Evolutionary conservation across 345 rosid genomes (phyloP).

Genomic region (Noccaea caerulescens): DNA sequence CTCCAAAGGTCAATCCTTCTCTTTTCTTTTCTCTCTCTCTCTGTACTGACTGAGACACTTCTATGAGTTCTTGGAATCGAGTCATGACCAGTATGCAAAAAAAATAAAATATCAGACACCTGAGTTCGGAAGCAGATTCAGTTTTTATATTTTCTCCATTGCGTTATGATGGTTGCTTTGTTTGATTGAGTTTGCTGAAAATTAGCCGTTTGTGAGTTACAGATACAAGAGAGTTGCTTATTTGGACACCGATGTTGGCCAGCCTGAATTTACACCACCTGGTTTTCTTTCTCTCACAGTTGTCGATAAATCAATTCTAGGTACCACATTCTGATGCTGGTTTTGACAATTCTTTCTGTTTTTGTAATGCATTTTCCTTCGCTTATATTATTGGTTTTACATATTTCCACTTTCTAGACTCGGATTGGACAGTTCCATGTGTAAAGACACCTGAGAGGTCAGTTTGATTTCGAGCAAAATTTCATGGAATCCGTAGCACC

Average conservation of each 20-base stretch:
- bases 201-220: slow-evolving; percentile 41
- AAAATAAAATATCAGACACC: too few relatives aligned
- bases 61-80: background rate
- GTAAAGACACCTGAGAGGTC: slow-evolving; percentile 95
- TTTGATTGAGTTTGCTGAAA: slow-evolving; percentile 2
- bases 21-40: background rate
- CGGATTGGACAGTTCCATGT: slow-evolving; percentile 83
- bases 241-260: slow-evolving; percentile 96
- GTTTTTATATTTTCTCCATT: background rate
- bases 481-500: background rate
- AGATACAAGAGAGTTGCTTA: slow-evolving; percentile 82
- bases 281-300: slow-evolving; percentile 85
- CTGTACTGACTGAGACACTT: background rate
- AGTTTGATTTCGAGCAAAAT: slow-evolving; percentile 2
- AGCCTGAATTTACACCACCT: slow-evolving; percentile 89
- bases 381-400: slow-evolving; percentile 12
- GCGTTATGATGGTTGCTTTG: background rate
- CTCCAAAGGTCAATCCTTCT: slow-evolving; percentile 56
- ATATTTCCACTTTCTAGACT: slow-evolving; percentile 36
- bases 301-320: slow-evolving; percentile 64
- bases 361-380: background rate
- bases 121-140: background rate
- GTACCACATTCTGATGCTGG: slow-evolving; percentile 36
- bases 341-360: background rate
- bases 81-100: too few relatives aligned